These are phyloP conservation scores for Lecanicillium sp. DNA, from an alignment of 2,329 filamentous ascomycete genomes.

Conservation along the genomic window DNA sequence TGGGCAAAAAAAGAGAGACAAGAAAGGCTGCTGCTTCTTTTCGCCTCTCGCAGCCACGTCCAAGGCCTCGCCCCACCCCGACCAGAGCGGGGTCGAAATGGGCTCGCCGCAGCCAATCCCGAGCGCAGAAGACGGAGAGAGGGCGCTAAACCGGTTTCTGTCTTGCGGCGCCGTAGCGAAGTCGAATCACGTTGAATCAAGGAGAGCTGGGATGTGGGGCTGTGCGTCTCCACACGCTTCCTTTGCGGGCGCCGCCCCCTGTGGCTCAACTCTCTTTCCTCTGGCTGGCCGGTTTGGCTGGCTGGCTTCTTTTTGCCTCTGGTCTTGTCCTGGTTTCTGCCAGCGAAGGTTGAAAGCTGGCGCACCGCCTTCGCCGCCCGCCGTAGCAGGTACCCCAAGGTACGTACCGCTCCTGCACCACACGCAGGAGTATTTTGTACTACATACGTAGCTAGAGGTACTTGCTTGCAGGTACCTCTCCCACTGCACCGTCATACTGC, in stretches of 20 bases:
- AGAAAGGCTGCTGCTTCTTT: too few relatives aligned
- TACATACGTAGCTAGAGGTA: not conserved
- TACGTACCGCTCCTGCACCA: too few relatives aligned
- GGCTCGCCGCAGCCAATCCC: conserved; percentile 8
- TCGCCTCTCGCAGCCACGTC: conserved; percentile 1
- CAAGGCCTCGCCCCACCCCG: conserved; percentile 5
- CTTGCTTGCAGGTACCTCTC: not conserved
- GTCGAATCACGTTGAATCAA: conserved; percentile 12
- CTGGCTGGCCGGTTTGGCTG: too few relatives aligned
- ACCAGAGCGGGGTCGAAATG: conserved; percentile 1
- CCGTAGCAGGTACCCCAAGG: conserved; percentile 1
- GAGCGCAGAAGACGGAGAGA: not conserved
- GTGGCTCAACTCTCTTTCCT: too few relatives aligned
- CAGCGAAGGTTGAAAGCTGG: too few relatives aligned
- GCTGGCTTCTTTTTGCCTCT: not conserved
- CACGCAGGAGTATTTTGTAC: too few relatives aligned
- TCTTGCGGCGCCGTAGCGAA: not conserved
- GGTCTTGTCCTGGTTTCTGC: too few relatives aligned
- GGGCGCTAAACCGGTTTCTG: conserved; percentile 6
- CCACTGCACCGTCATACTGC: not conserved
- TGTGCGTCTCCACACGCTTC: too few relatives aligned
- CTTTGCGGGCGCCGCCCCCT: too few relatives aligned
- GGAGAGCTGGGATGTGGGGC: too few relatives aligned
- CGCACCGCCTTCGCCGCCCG: not conserved
- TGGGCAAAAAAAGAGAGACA: too few relatives aligned